A percentile compares a stretch with the other conserved stretches of the same genome.
Evolutionary conservation across 202 grass and related monocot genomes (phyloP).

Genomic region (Zizania palustris): DNA sequence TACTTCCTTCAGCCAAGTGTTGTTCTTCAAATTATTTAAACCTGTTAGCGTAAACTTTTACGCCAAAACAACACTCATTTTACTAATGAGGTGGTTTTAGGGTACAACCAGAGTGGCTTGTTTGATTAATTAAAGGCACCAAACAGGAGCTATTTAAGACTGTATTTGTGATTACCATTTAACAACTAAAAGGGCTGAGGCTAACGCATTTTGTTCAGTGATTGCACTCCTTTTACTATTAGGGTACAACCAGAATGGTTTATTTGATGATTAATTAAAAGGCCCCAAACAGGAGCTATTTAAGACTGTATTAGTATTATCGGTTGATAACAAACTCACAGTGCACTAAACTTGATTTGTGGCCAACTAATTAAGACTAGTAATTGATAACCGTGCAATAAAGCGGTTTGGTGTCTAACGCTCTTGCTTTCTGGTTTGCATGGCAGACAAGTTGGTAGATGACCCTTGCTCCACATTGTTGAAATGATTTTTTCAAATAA

Average conservation of each 20-base stretch:
- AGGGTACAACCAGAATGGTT: slow-evolving; percentile 36
- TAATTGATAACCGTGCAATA: slow-evolving; percentile 29
- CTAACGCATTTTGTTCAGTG: slow-evolving; percentile 37
- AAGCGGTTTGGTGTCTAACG: slow-evolving; percentile 47
- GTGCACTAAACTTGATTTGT: slow-evolving; percentile 29
- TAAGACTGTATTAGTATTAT: slow-evolving; percentile 13
- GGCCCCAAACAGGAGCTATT: slow-evolving; percentile 26
- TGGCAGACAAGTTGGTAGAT: slow-evolving; percentile 28
- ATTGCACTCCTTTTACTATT: slow-evolving; percentile 37
- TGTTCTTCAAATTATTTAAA: no score
- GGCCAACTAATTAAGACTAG: slow-evolving; percentile 21
- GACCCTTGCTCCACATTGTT: background rate
- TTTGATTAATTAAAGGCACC: slow-evolving; percentile 34
- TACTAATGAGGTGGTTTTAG: slow-evolving; percentile 31
- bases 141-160: slow-evolving; percentile 22
- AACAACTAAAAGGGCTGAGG: background rate
- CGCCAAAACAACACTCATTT: no score
- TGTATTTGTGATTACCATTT: background rate
- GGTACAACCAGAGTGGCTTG: slow-evolving; percentile 37
- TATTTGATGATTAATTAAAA: slow-evolving; percentile 38
- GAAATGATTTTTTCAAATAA: slow-evolving; percentile 3
- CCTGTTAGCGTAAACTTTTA: no score
- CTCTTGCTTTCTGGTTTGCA: slow-evolving; percentile 32
- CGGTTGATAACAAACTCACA: slow-evolving; percentile 27
- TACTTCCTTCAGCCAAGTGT: no score